Evolutionary conservation across 2,329 filamentous ascomycete species (phyloP), one percentile per base, ranked within the genome.

Genomic region (Ascochyta lentis): DNA sequence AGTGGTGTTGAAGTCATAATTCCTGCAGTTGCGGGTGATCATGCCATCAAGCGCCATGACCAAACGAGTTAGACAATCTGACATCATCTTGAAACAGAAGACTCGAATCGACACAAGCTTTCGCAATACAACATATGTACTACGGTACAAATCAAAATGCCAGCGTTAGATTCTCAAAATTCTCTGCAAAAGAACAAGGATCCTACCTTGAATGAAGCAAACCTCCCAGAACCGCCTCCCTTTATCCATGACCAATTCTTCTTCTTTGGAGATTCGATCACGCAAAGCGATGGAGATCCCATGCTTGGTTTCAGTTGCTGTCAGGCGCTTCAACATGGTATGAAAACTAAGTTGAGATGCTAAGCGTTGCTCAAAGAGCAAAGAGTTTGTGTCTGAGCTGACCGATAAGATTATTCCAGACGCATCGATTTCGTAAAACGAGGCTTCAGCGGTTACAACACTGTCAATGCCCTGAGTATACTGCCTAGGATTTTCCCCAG

Each of bases 361-460:
- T 3, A 26, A 41, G 15, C 16, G 1, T 23, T 12, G 22, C 37
- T 23, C 22, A 9, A 24, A 15, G 12, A 10, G 12, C 3, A 15
- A 9, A n/a, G 6, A 29, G 6, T 12, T 15, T n/a, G 8, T 9
- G 13, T 6, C 10, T 19, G 22, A 6, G n/a, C 50, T 48, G 26
- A 48, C 16, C 15, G 15, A 7, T 27, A 6, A 53, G 56, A 59
- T n/a, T 59, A 59, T 31, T 44, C 43, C 19, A 39, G 56, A 29
- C 44, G 56, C 7, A 43, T 59, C 15, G 53, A 56, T 31, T 29
- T 56, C 16, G 31, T 56, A 12, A 49, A 46, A 22, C 56, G 53
- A 29, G 56, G 56, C 27, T 59, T 56, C 44, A 50, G 49, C 29
- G 48, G 53, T n/a, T 56, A 59, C 53, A 56, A 59, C 26, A 56